Percentiles rank a stretch among this genome's conserved stretches.
phyloP scores from a whole-genome alignment of 2,329 filamentous ascomycete species.

The Cladophialophora carrionii region DNA sequence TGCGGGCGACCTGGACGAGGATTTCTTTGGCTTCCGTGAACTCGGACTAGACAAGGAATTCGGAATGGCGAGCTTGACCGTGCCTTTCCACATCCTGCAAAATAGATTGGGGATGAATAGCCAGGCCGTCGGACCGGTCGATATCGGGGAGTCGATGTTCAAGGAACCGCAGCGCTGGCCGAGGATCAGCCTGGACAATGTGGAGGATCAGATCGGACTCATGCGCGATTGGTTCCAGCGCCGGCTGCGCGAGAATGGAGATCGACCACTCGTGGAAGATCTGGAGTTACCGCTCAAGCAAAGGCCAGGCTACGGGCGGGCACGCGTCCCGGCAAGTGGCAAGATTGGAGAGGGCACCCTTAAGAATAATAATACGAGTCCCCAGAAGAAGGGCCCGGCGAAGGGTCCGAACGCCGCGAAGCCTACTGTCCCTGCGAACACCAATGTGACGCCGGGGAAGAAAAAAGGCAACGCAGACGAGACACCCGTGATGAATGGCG shows the following conservation, averaged over 20 bases:
- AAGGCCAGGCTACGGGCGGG: conserved; percentile 55
- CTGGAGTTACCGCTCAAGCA: conserved; percentile 94
- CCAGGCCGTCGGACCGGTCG: conserved; percentile 33
- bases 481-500: conserved; percentile 31
- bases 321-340: conserved; percentile 52
- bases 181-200: conserved; percentile 75
- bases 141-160: conserved; percentile 52
- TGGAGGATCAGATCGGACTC: conserved; percentile 80
- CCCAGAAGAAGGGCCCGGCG: conserved; percentile 47
- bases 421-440: conserved; percentile 10
- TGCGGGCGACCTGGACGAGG: conserved; percentile 94
- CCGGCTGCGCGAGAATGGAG: conserved; percentile 81
- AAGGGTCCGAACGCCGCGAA: conserved; percentile 23
- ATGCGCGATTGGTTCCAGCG: conserved; percentile 89
- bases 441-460: conserved; percentile 26
- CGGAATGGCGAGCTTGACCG: conserved; percentile 81
- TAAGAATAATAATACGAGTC: conserved; percentile 44
- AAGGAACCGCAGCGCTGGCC: conserved; percentile 71
- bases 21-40: conserved; percentile 98
- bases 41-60: conserved; percentile 90
- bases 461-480: conserved; percentile 33
- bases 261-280: conserved; percentile 86
- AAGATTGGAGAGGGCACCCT: conserved; percentile 47
- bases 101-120: conserved; percentile 84
- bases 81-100: conserved; percentile 91